Evolutionary conservation across 2,329 filamentous ascomycete genomes (phyloP).

Genomic region (Fusarium sp.): DNA sequence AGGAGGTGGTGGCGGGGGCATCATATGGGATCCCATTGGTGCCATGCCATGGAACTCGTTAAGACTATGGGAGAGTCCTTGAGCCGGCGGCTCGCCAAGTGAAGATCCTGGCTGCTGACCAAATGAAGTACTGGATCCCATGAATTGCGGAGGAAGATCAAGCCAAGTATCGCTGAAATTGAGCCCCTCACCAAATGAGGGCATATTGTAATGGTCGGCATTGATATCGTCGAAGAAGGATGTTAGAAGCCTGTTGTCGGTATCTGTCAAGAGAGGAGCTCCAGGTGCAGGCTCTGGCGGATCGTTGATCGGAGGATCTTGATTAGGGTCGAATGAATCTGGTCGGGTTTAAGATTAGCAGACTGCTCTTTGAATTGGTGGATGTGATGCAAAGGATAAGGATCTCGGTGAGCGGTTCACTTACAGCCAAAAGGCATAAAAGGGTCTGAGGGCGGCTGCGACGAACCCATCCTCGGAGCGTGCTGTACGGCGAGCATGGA

Average conservation of each 20-base stretch:
- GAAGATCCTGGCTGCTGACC: conserved; percentile 60
- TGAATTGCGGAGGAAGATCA: conserved; percentile 70
- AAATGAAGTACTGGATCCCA: conserved; percentile 72
- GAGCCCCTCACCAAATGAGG: conserved; percentile 61
- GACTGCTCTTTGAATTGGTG: not conserved
- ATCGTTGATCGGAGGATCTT: conserved; percentile 59
- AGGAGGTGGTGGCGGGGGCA: conserved; percentile 49
- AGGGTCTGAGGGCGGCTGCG: conserved; percentile 61
- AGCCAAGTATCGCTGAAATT: conserved; percentile 63
- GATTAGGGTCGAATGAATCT: conserved; percentile 58
- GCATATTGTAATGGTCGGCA: conserved; percentile 59
- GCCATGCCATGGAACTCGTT: conserved; percentile 33
- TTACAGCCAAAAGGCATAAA: conserved; percentile 74
- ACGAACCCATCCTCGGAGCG: conserved; percentile 67
- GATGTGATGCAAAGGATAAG: not conserved
- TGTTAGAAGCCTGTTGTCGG: conserved; percentile 67
- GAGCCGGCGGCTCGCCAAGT: conserved; percentile 35
- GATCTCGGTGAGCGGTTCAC: conserved; percentile 45
- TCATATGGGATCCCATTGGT: conserved; percentile 46
- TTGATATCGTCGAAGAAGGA: conserved; percentile 66
- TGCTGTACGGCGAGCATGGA: conserved; percentile 66
- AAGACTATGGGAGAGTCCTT: conserved; percentile 33
- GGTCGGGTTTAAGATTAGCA: conserved; percentile 44
- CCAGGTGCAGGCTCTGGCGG: conserved; percentile 72
- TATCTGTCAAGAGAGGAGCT: conserved; percentile 71